These are phyloP conservation scores for Salicornia ramosissima DNA, from an alignment of 148 eudicot species.

Conservation along the genomic window DNA sequence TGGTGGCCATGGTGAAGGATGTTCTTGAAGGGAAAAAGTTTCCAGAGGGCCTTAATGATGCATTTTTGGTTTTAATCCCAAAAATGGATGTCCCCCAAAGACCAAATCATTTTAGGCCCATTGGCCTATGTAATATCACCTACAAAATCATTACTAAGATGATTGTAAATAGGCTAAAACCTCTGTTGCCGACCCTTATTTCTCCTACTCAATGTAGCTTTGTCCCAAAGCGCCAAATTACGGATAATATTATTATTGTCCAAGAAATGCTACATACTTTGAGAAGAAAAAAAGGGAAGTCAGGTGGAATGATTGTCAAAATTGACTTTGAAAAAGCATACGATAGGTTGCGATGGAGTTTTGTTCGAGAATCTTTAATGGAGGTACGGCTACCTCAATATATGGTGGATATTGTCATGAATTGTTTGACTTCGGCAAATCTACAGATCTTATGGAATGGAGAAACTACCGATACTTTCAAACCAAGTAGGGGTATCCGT, in stretches of 20 bases:
- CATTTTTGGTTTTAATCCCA: too few relatives aligned
- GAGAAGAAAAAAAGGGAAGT: neutral
- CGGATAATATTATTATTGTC: neutral
- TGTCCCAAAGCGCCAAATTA: neutral
- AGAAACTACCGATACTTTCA: neutral
- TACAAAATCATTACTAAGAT: neutral
- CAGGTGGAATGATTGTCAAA: neutral
- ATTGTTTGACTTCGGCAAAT: neutral
- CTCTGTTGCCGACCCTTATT: neutral
- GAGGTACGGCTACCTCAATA: neutral
- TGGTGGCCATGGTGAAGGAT: neutral
- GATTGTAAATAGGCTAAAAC: neutral
- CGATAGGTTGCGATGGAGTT: neutral
- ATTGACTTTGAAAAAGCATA: too few relatives aligned
- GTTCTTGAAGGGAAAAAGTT: neutral
- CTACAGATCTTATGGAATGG: neutral
- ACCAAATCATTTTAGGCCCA: neutral
- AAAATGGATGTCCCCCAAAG: neutral
- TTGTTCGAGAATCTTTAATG: neutral
- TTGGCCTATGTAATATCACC: neutral
- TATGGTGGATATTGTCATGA: neutral
- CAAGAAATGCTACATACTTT: neutral
- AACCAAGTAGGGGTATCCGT: neutral
- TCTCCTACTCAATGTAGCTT: neutral
- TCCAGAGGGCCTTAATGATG: neutral